Percentiles rank a stretch among this genome's conserved stretches.
These are phyloP conservation scores for Acanthamoeba castellanii DNA, from an alignment of 208 protist genomes.

Conservation along the genomic window DNA sequence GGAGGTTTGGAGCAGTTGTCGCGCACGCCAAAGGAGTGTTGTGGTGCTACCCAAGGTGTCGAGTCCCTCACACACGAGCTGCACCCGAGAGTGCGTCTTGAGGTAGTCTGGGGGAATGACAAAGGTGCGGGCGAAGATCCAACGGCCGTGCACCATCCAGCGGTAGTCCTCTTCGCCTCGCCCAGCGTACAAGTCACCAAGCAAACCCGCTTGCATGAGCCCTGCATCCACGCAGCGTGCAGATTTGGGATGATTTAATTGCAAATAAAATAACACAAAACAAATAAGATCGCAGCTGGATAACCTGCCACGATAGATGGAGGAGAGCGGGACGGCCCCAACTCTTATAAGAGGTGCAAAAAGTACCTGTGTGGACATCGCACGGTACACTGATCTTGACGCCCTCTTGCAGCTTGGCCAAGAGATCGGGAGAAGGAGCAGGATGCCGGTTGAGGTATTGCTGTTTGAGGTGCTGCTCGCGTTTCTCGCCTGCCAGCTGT, in stretches of 20 bases:
- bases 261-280: not conserved
- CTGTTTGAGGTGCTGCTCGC: conserved; percentile 5
- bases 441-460: conserved; percentile 21
- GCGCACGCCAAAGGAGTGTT: not conserved
- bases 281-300: not conserved
- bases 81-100: not conserved
- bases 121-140: conserved; percentile 43
- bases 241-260: not conserved
- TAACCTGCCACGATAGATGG: no score
- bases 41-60: not conserved
- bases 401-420: conserved; percentile 25
- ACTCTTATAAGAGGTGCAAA: no score
- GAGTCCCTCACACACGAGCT: conserved; percentile 37
- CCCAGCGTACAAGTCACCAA: conserved; percentile 51
- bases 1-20: not conserved
- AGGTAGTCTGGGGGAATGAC: not conserved
- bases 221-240: not conserved
- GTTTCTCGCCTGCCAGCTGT: conserved; percentile 38
- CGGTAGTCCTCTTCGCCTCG: conserved; percentile 37
- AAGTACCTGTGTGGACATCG: not conserved
- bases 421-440: not conserved
- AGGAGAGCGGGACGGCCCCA: no score
- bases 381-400: not conserved
- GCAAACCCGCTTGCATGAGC: conserved; percentile 36
- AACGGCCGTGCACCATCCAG: conserved; percentile 25